Base-by-base conservation (phyloP, 495 filamentous ascomycete species). In the Astrothelium subdiscretum region DNA sequence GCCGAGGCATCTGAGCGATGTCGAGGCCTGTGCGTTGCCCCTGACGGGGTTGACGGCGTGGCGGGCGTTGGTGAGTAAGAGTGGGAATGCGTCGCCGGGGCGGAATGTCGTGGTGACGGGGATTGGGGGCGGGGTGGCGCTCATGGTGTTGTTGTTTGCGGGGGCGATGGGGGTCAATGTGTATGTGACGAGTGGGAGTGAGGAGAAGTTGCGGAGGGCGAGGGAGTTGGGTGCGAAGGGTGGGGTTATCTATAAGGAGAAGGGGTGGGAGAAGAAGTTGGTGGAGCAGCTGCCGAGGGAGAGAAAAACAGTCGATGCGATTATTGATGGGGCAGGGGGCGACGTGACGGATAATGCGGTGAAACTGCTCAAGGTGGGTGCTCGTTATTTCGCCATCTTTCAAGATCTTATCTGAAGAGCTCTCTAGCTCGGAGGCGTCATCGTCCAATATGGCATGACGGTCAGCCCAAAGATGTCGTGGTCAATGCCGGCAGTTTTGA, bases 1-100 rank as follows among this genome's bases (percentile, higher is more conserved):
- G 18, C 91, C 92, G 2, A 77, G 69, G 59, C 88, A 95, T 74
- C 74, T 97, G 8, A 78, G 74, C 0, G 73, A 85, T 61, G 78
- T 77, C 0, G 89, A 95, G 74, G 89, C 87, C 0, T 92, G 91
- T 0, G 89, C 88, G 15, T 66, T 97, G 32, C 91, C 91, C 1
- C 72, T 96, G 32, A 87, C 86, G 0, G 92, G 90, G 0, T 69
- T 95, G 66, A 97, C 92, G n/a, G 92, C 78, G 12, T 97, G 89
- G 88, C 77, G 92, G 35, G 91, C 92, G 0, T 74, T 91, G 59
- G 80, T 91, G 24, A 86, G 78, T 1, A 97, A 76, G 69, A 63
- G 59, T 3, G 68, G 66, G 29, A 71, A 73, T 64, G 74, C 71
- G 68, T 65, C 63, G 68, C 63, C 68, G 3, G 75, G 75, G 13